Base-by-base conservation (phyloP, 1,284 basidiomycete species). In the Pseudozyma sp. region DNA sequence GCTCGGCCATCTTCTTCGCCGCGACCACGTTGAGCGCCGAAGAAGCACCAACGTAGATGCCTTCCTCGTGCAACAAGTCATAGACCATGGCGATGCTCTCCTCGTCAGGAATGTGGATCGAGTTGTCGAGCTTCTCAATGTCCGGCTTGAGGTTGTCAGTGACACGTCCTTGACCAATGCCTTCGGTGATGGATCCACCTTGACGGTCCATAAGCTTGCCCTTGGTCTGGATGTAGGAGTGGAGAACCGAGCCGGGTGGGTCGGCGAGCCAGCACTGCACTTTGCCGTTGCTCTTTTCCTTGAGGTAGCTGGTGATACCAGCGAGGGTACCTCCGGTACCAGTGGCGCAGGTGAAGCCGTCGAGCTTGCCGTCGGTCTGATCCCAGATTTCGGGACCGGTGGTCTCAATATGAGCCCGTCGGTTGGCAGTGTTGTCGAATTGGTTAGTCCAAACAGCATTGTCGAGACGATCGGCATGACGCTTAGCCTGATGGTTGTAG, bases 401-500 rank as follows among this genome's bases (percentile, higher is more conserved):
- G 10, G 94, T 90, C 57, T 89, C 85, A 85, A 97, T 96, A 85
- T 99, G 96, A 16, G 92, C 92, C 42, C 91, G 86, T 14, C 96
- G 90, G 85, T 99, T 99, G 59, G 86, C 86, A 14, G 93, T 93
- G 86, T 97, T 97, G 87, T 98, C 95, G 84, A 98, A 98, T 86
- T 99, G 96, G 87, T 99, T 92, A n/a, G 95, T 98, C 96, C 97
- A 99, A 65, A 98, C 90, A 19, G 95, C 92, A 83, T 97, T 97
- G n/a, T 91, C 89, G 38, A 92, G 87, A n/a, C 87, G 86, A 58
- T 90, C 89, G 49, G 96, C 96, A 78, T 92, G 93, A 70, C 94
- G 92, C 56, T 91, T 90, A 36, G 97, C 97, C 87, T 96, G 96
- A 87, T 99, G 97, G 86, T 99, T 99, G 89, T 98, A 99, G 87